These are phyloP conservation scores for Penicillium sp. DNA, from an alignment of 2,329 filamentous ascomycete species.

Conservation along the genomic window DNA sequence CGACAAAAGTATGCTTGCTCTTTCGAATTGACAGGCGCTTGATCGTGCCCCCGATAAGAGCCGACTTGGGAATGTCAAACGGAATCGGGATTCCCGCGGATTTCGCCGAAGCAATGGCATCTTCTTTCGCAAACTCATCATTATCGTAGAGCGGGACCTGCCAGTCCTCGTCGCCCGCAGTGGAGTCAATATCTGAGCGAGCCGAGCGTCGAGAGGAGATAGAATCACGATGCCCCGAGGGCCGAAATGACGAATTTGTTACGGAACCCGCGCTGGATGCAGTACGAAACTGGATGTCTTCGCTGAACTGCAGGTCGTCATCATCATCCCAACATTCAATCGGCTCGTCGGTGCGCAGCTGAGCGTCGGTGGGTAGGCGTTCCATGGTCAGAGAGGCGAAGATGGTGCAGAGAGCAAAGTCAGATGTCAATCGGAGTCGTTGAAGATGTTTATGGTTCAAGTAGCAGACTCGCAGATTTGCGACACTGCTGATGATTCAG, in stretches of 20 bases:
- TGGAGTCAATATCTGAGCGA: slow-evolving; percentile 75
- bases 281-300: slow-evolving; percentile 46
- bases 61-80: slow-evolving; percentile 78
- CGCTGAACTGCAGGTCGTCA: slow-evolving; percentile 46
- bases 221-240: slow-evolving; percentile 61
- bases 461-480: slow-evolving; percentile 22
- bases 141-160: slow-evolving; percentile 80
- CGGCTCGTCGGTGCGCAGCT: slow-evolving; percentile 33
- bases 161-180: slow-evolving; percentile 75
- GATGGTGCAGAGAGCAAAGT: not conserved
- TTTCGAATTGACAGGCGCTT: slow-evolving; percentile 78
- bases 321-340: slow-evolving; percentile 52
- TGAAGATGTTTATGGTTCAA: slow-evolving; percentile 1
- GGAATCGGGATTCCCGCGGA: slow-evolving; percentile 90
- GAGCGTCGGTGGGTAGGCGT: slow-evolving; percentile 33
- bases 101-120: slow-evolving; percentile 83
- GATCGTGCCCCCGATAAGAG: slow-evolving; percentile 86
- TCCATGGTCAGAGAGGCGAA: slow-evolving; percentile 35
- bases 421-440: not conserved
- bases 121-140: slow-evolving; percentile 76
- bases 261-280: slow-evolving; percentile 46
- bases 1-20: slow-evolving; percentile 67
- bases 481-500: slow-evolving; percentile 19
- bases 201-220: slow-evolving; percentile 78
- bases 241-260: slow-evolving; percentile 42